Evolutionary conservation across 2,329 filamentous ascomycete species (phyloP).

Genomic region (Aspergillus tanneri): DNA sequence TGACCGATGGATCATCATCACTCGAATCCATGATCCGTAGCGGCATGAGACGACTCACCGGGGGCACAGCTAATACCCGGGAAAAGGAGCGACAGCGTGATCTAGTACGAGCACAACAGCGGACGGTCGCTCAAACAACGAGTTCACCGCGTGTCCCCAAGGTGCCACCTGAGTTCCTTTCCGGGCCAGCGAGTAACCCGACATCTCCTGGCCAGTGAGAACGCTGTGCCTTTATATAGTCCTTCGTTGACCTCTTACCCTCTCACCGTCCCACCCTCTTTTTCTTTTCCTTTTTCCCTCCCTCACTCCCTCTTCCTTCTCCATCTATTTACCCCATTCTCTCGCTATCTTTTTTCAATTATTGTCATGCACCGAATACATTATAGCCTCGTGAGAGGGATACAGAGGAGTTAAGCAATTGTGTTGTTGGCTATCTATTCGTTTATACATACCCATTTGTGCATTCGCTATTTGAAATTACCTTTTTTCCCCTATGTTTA

Average conservation of each 20-base stretch:
- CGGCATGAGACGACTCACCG: constrained; percentile 49
- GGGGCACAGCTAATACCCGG: constrained; percentile 40
- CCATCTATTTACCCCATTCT: neutral
- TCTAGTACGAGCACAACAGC: constrained; percentile 44
- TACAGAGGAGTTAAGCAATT: too few species aligned
- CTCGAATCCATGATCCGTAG: constrained; percentile 47
- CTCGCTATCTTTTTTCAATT: too few species aligned
- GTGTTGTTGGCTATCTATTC: too few species aligned
- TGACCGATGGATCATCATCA: constrained; percentile 44
- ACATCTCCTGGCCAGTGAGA: constrained; percentile 31
- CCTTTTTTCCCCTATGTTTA: too few species aligned
- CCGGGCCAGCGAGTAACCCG: constrained; percentile 37
- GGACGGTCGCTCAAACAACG: constrained; percentile 39
- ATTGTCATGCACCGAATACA: neutral
- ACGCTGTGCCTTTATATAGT: neutral
- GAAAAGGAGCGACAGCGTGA: constrained; percentile 49
- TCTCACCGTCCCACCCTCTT: neutral
- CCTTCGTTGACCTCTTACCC: neutral
- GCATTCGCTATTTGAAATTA: too few species aligned
- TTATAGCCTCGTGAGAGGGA: neutral
- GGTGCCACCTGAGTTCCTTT: constrained; percentile 49
- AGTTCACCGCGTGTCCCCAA: constrained; percentile 48
- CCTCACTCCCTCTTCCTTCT: neutral
- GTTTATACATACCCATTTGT: too few species aligned
- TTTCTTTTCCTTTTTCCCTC: neutral